These are phyloP conservation scores for Botryotinia calthae DNA, from an alignment of 2,329 filamentous ascomycete species.

Conservation along the genomic window DNA sequence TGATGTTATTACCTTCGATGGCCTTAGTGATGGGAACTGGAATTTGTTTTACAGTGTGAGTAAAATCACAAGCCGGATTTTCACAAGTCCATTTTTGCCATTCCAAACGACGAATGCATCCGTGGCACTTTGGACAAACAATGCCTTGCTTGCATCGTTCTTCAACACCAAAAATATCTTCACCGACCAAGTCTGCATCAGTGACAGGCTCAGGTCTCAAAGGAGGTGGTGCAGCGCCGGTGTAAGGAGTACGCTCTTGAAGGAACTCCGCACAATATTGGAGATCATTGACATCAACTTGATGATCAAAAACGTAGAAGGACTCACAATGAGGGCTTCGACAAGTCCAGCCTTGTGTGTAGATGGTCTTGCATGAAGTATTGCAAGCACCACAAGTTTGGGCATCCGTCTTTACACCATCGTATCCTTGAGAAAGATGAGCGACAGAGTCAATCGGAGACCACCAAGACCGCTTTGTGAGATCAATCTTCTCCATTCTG, in stretches of 20 bases:
- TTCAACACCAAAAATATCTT: constrained; percentile 46
- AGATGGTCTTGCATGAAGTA: constrained; percentile 42
- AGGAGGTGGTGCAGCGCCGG: constrained; percentile 38
- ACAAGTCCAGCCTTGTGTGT: constrained; percentile 56
- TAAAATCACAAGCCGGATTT: constrained; percentile 50
- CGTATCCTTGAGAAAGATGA: constrained; percentile 6
- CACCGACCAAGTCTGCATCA: constrained; percentile 36
- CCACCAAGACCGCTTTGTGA: constrained; percentile 58
- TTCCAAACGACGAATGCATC: constrained; percentile 54
- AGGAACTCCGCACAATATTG: constrained; percentile 59
- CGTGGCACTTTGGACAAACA: constrained; percentile 61
- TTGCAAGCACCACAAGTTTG: constrained; percentile 45
- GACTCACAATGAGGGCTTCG: constrained; percentile 48
- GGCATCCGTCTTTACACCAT: constrained; percentile 28
- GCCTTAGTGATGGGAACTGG: constrained; percentile 23
- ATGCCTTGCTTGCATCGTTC: constrained; percentile 58
- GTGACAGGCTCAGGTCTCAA: constrained; percentile 43
- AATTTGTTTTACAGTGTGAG: constrained; percentile 31
- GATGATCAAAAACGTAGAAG: constrained; percentile 47
- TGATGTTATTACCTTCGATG: not conserved
- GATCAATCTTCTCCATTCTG: constrained; percentile 63
- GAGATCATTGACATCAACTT: constrained; percentile 38
- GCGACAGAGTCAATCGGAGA: constrained; percentile 33
- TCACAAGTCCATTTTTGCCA: constrained; percentile 65
- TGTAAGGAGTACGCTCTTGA: constrained; percentile 48